Percentiles rank a stretch among this genome's conserved stretches.
Conservation (phyloP, 2,329 filamentous ascomycete genomes). For the Exophiala xenobiotica region DNA sequence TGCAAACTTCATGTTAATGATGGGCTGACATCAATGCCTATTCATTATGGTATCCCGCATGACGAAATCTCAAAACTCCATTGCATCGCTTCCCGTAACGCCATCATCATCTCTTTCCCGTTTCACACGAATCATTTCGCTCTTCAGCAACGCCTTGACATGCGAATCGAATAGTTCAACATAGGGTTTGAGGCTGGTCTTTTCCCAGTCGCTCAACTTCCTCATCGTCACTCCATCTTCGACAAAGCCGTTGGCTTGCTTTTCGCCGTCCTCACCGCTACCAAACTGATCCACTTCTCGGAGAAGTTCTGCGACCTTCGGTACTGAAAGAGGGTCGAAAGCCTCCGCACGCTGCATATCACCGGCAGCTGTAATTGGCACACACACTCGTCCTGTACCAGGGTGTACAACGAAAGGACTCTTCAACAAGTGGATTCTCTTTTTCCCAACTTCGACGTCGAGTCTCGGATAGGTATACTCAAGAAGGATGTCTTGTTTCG, state of each 20-base stretch:
- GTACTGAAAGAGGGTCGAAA: constrained; percentile 86
- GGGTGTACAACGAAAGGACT: constrained; percentile 96
- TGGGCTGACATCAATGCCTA: not conserved
- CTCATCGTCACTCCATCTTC: constrained; percentile 37
- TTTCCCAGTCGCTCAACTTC: constrained; percentile 83
- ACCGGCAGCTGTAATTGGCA: constrained; percentile 73
- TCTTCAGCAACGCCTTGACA: constrained; percentile 74
- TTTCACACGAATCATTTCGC: constrained; percentile 57
- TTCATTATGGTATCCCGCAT: not conserved
- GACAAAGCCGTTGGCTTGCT: constrained; percentile 34
- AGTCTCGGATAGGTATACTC: constrained; percentile 98
- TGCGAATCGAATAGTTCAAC: constrained; percentile 85
- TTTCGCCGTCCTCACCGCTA: constrained; percentile 46
- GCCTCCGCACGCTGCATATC: constrained; percentile 59
- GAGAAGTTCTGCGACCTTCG: constrained; percentile 79
- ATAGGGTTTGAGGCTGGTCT: constrained; percentile 91
- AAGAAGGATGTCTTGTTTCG: constrained; percentile 92
- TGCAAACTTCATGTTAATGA: no score
- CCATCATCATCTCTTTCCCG: constrained; percentile 52
- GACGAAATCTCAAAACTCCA: constrained; percentile 60
- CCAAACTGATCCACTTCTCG: constrained; percentile 82
- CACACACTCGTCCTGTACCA: constrained; percentile 89
- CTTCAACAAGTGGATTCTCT: constrained; percentile 96
- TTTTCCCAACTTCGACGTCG: constrained; percentile 96
- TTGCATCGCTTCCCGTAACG: constrained; percentile 48